Conservation (phyloP, 306 rosid genomes). For the Fragaria iinumae region DNA sequence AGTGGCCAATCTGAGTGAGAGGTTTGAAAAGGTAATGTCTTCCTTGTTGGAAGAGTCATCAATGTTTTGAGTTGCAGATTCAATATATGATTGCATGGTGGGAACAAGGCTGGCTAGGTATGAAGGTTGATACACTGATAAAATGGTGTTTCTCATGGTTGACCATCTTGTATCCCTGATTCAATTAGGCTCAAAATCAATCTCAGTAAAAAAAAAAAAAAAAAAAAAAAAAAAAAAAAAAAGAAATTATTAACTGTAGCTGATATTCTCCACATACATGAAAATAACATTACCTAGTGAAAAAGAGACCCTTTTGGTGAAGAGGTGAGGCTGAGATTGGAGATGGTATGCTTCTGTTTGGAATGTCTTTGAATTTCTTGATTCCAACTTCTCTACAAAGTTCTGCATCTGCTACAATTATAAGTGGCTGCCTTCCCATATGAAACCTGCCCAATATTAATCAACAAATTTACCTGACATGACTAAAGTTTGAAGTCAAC, state of each 20-base stretch:
- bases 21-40: constrained; percentile 62
- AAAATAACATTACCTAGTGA: constrained; percentile 49
- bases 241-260: neutral
- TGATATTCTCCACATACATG: neutral
- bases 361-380: constrained; percentile 69
- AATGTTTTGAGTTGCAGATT: constrained; percentile 63
- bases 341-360: constrained; percentile 86
- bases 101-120: constrained; percentile 71
- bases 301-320: constrained; percentile 93
- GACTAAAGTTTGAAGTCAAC: neutral
- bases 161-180: constrained; percentile 91
- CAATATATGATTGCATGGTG: constrained; percentile 75
- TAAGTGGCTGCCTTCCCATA: constrained; percentile 86
- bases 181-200: constrained; percentile 17
- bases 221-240: neutral
- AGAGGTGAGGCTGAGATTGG: constrained; percentile 88
- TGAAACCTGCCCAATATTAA: constrained; percentile 62
- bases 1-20: constrained; percentile 72
- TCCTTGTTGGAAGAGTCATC: constrained; percentile 40
- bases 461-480: neutral
- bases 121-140: constrained; percentile 81
- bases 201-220: neutral
- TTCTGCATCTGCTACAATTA: constrained; percentile 84
- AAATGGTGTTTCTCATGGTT: constrained; percentile 71
- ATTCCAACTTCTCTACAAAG: constrained; percentile 85